A percentile compares a stretch with the other conserved stretches of the same genome.
Evolutionary conservation across 2,329 filamentous ascomycete species (phyloP).

Genomic region (Sporothrix mexicana): DNA sequence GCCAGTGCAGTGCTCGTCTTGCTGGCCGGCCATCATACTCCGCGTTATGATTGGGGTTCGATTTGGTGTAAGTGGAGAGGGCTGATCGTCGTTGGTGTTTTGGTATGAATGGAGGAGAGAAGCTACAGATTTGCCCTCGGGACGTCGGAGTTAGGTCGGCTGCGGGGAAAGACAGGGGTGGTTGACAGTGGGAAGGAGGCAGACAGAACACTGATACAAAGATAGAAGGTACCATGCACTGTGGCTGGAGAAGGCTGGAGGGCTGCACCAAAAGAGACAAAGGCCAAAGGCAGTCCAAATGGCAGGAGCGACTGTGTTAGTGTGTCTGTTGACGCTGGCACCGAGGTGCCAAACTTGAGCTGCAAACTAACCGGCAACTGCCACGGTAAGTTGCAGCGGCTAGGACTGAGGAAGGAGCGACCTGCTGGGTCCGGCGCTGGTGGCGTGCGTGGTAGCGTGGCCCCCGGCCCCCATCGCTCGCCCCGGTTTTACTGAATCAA

Average conservation of each 20-base stretch:
- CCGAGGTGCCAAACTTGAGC: not conserved
- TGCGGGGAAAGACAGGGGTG: conserved; percentile 25
- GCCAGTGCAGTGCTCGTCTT: not conserved
- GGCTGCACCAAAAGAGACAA: not conserved
- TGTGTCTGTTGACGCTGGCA: not conserved
- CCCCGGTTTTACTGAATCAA: conserved; percentile 29
- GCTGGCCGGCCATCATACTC: conserved; percentile 29
- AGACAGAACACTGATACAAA: not conserved
- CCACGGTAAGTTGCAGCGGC: conserved; percentile 28
- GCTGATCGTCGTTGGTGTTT: not conserved
- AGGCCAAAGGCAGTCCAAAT: not conserved
- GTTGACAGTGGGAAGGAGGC: not conserved
- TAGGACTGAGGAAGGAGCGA: not conserved
- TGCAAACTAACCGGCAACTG: conserved; percentile 32
- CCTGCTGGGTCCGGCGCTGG: not conserved
- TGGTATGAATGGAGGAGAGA: not conserved
- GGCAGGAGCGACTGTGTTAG: not conserved
- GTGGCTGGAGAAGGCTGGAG: conserved; percentile 24
- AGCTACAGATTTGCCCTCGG: conserved; percentile 28
- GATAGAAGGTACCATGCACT: not conserved
- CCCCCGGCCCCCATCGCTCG: not conserved
- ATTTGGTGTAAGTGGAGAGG: not conserved
- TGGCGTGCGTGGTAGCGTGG: conserved; percentile 14
- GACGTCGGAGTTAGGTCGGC: conserved; percentile 24
- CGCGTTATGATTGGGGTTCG: conserved; percentile 18